Conservation (phyloP, 2,329 filamentous ascomycete genomes). For the Venturia pyrina region DNA sequence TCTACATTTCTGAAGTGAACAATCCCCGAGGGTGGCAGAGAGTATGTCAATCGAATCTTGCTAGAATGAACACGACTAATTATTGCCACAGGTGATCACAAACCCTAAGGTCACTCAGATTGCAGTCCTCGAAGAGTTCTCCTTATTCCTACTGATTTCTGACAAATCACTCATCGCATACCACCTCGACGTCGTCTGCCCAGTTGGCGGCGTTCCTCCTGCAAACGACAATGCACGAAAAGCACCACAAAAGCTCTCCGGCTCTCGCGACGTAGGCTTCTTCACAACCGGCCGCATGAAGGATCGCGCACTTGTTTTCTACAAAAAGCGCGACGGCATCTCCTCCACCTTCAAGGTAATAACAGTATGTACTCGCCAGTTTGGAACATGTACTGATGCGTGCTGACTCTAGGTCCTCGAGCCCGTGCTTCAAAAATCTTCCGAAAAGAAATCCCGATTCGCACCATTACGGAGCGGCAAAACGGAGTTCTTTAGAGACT, state of each 20-base stretch:
- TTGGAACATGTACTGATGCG: conserved; percentile 7
- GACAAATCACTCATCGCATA: conserved; percentile 90
- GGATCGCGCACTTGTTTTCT: conserved; percentile 86
- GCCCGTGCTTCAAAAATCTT: conserved; percentile 86
- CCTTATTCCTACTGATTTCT: conserved; percentile 79
- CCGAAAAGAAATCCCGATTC: conserved; percentile 67
- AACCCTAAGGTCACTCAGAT: conserved; percentile 77
- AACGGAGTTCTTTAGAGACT: conserved; percentile 95
- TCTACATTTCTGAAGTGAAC: conserved; percentile 78
- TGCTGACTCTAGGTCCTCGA: conserved; percentile 60
- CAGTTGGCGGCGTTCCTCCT: conserved; percentile 43
- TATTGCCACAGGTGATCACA: conserved; percentile 55
- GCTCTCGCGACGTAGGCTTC: conserved; percentile 87
- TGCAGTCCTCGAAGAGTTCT: conserved; percentile 90
- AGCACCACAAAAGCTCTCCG: conserved; percentile 82
- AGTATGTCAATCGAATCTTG: conserved; percentile 43
- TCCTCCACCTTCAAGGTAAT: conserved; percentile 75
- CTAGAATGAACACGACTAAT: conserved; percentile 20
- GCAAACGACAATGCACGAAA: conserved; percentile 63
- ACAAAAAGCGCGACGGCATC: conserved; percentile 89
- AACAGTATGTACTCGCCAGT: conserved; percentile 10
- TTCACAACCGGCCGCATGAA: conserved; percentile 97
- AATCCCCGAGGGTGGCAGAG: conserved; percentile 87
- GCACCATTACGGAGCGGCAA: conserved; percentile 51
- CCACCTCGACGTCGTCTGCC: conserved; percentile 74